Evolutionary conservation across 177 flowering plant species (phyloP).

Genomic region (Vitis hybrid): DNA sequence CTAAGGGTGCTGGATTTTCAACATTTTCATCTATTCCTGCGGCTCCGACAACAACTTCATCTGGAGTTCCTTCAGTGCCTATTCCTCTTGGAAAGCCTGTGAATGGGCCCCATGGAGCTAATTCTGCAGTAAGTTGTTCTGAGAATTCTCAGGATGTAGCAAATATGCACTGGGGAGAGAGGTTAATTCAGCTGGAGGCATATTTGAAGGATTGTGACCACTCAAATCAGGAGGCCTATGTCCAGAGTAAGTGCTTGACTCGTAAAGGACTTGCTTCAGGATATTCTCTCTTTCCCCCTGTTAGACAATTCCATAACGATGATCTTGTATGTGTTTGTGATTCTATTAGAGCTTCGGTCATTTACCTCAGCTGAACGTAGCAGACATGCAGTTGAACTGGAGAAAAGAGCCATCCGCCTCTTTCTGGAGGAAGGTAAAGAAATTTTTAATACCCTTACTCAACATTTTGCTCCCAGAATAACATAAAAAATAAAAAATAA

Average conservation of each 20-base stretch:
- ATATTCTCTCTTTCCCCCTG: neutral
- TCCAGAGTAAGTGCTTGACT: neutral
- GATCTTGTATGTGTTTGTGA: neutral
- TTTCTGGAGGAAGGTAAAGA: slow-evolving; percentile 1
- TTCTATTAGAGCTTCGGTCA: slow-evolving; percentile 1
- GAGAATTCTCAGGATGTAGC: neutral
- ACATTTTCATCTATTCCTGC: neutral
- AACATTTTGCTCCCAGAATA: no score
- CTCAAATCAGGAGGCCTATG: neutral
- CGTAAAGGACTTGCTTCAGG: neutral
- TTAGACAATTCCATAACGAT: neutral
- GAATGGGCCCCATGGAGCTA: neutral
- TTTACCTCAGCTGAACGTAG: slow-evolving; percentile 6
- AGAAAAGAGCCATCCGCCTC: slow-evolving; percentile 4
- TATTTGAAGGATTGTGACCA: neutral
- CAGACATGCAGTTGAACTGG: slow-evolving; percentile 8
- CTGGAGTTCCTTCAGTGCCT: neutral
- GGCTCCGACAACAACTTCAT: neutral
- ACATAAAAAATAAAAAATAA: no score
- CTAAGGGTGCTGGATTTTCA: neutral
- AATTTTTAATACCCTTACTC: neutral
- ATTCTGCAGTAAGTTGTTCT: neutral
- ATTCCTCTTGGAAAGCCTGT: neutral
- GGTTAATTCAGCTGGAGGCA: neutral
- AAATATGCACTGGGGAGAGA: neutral